A percentile compares a stretch with the other conserved stretches of the same genome.
Conservation (phyloP, 768 basidiomycete genomes). For the Paxillus rubicundulus region DNA sequence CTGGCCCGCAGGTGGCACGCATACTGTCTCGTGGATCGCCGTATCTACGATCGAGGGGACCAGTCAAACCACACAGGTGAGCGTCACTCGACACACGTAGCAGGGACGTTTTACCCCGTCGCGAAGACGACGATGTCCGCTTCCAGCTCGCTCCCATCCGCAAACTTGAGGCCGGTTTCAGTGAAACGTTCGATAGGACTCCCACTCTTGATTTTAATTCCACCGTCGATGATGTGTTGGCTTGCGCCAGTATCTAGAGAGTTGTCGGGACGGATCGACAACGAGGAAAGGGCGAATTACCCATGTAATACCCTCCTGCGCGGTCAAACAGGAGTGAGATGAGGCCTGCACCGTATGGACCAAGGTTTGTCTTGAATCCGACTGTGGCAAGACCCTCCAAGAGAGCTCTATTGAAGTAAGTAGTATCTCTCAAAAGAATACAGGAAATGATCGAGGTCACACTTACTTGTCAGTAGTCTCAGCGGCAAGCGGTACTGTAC, state of each 20-base stretch:
- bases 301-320: conserved; percentile 42
- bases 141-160: conserved; percentile 28
- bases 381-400: conserved; percentile 37
- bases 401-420: conserved; percentile 27
- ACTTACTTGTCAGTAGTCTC: conserved; percentile 28
- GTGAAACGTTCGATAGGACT: no score
- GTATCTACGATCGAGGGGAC: conserved; percentile 37
- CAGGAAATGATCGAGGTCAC: background rate
- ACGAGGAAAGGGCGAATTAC: conserved; percentile 12
- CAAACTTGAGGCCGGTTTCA: no score
- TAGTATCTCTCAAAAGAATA: background rate
- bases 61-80: background rate
- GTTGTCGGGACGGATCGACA: background rate
- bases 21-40: conserved; percentile 41
- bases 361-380: conserved; percentile 39
- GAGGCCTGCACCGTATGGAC: conserved; percentile 34
- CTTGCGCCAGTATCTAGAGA: conserved; percentile 39
- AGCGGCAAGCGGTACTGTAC: conserved; percentile 11
- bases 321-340: conserved; percentile 25
- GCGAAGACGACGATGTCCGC: conserved; percentile 35
- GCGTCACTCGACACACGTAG: background rate
- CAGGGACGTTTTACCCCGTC: conserved; percentile 20
- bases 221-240: conserved; percentile 43
- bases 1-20: conserved; percentile 43
- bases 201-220: no score